A percentile compares a stretch with the other conserved stretches of the same genome.
These are phyloP conservation scores for Didymella segeticola DNA, from an alignment of 2,329 filamentous ascomycete species.

Conservation along the genomic window DNA sequence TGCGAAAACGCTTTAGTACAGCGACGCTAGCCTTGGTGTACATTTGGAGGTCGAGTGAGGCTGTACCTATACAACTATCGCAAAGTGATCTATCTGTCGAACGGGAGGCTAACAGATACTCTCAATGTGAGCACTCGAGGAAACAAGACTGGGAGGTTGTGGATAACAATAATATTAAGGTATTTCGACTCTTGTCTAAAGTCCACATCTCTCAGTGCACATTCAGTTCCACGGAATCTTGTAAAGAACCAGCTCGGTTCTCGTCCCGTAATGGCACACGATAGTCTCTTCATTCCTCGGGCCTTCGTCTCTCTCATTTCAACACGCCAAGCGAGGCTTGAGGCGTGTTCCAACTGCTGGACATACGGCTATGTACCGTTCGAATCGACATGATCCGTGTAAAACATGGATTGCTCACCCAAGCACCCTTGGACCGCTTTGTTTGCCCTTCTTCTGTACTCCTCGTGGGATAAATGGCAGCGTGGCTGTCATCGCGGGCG, in stretches of 20 bases:
- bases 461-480: slow-evolving; percentile 37
- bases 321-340: not conserved
- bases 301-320: not conserved
- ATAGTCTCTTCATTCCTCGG: not conserved
- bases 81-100: too few species aligned
- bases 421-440: slow-evolving; percentile 34
- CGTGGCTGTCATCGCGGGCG: slow-evolving; percentile 14
- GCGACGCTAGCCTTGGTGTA: too few species aligned
- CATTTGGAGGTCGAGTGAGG: too few species aligned
- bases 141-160: too few species aligned
- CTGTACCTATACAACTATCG: too few species aligned
- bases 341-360: not conserved
- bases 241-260: too few species aligned
- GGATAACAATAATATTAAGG: not conserved
- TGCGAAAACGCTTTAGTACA: too few species aligned
- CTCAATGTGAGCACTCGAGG: too few species aligned
- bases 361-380: too few species aligned
- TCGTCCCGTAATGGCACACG: not conserved
- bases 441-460: slow-evolving; percentile 44
- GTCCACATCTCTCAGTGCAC: not conserved
- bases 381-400: not conserved
- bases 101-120: too few species aligned
- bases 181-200: not conserved
- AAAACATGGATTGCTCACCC: slow-evolving; percentile 25
- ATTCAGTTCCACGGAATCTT: too few species aligned